A percentile compares a stretch with the other conserved stretches of the same genome.
These are phyloP conservation scores for Neurospora sp. DNA, from an alignment of 2,329 filamentous ascomycete genomes.

Conservation along the genomic window DNA sequence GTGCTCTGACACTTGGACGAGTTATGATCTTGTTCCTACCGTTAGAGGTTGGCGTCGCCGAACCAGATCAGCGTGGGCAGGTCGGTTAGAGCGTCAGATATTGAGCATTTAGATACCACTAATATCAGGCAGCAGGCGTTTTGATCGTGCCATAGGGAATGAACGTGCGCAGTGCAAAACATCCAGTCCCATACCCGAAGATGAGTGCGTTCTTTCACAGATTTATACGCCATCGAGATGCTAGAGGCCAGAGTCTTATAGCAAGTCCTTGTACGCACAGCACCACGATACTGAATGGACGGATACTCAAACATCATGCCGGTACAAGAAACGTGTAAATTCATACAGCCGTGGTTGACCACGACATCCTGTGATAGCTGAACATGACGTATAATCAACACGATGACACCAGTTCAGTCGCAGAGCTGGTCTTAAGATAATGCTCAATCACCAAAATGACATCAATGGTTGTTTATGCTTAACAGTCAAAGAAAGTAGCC, in stretches of 20 bases:
- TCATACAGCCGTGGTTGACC: neutral
- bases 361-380: too few species aligned
- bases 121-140: neutral
- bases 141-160: neutral
- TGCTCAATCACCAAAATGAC: too few species aligned
- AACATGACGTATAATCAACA: too few species aligned
- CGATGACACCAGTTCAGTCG: too few species aligned
- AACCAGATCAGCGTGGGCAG: too few species aligned
- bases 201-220: neutral
- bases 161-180: neutral
- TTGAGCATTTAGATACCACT: neutral
- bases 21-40: too few species aligned
- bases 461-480: neutral
- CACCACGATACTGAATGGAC: neutral
- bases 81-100: neutral
- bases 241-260: neutral
- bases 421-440: too few species aligned
- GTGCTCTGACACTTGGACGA: too few species aligned
- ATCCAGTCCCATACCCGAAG: neutral
- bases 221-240: neutral
- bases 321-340: neutral
- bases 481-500: constrained; percentile 1
- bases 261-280: neutral
- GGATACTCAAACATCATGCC: neutral
- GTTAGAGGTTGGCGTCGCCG: too few species aligned